Base-by-base conservation (phyloP, 768 basidiomycete genomes). In the Daedaleopsis nitida region DNA sequence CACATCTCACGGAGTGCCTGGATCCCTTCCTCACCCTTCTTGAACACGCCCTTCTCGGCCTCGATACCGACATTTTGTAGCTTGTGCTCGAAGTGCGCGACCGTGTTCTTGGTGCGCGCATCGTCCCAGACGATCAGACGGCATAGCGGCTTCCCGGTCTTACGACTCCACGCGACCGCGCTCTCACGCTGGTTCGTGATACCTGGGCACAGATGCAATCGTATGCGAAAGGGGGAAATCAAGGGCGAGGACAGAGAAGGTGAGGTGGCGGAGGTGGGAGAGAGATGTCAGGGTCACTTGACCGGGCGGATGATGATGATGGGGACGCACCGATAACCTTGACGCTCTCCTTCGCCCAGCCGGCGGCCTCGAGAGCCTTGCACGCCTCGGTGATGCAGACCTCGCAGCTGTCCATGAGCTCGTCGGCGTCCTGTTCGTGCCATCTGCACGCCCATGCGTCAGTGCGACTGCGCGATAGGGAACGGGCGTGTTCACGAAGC, bases 111-210 rank as follows among this genome's bases (percentile, higher is more conserved):
- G 57, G 93, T 98, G 52, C 97, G 86, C n/a, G 88, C 87, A 73
- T 99, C 97, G 62, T 91, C 88, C 97, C 97, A 99, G 12, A 98
- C 97, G 68, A 99, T 91, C 23, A 94, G 92, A 55, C 81, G 85
- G 76, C 92, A 92, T 5, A 97, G 74, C 0, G 95, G 90, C 73
- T 91, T 89, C 45, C 97, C 97, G 0, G 95, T 96, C 70, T 80
- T 82, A 62, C 89, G 84, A 71, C 91, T 92, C 97, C 97, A 98
- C 17, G 87, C 91, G 34, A 98, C 87, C 2, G 95, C 86, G 1
- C 97, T 98, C 75, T 98, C 97, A 57, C 97, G 88, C 76, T 98
- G 96, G 72, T 98, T 99, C 44, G 96, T 98, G 76, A 98, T 92
- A 24, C 96, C 91, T 89, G 66, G 24, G 45, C 24, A 32, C 27